A percentile compares a stretch with the other conserved stretches of the same genome.
phyloP scores from a whole-genome alignment of 2,329 filamentous ascomycete genomes.

The Dichotomopilus funicola region DNA sequence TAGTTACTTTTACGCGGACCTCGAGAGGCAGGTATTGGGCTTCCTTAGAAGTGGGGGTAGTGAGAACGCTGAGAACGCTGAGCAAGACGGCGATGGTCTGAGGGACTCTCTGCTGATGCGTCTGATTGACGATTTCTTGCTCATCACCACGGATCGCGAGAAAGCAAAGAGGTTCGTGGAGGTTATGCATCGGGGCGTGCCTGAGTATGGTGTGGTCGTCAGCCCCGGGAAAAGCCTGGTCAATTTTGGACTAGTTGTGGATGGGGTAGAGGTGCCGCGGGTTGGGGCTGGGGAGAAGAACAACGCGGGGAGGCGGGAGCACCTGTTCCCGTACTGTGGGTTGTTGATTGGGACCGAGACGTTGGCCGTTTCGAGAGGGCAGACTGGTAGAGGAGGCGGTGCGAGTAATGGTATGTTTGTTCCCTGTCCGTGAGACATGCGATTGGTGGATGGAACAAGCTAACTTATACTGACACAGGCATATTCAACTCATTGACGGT shows the following conservation, averaged over 20 bases:
- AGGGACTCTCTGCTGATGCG: conserved; percentile 57
- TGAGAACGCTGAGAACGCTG: not conserved
- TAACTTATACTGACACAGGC: conserved; percentile 27
- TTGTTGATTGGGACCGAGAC: conserved; percentile 66
- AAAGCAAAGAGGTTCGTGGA: conserved; percentile 69
- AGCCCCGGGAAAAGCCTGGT: conserved; percentile 72
- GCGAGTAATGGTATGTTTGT: conserved; percentile 15
- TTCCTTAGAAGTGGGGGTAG: conserved; percentile 50
- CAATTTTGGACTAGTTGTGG: conserved; percentile 67
- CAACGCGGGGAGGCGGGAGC: too few species aligned
- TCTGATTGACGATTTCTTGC: conserved; percentile 86
- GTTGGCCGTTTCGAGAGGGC: conserved; percentile 65
- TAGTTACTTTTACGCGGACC: conserved; percentile 91
- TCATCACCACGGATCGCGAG: conserved; percentile 64
- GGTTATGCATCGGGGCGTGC: conserved; percentile 72
- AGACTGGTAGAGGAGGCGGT: conserved; percentile 46
- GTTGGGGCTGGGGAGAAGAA: conserved; percentile 28
- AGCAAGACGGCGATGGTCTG: conserved; percentile 13
- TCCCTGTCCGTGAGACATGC: not conserved
- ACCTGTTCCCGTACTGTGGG: conserved; percentile 83
- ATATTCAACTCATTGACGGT: conserved; percentile 71
- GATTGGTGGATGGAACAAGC: not conserved
- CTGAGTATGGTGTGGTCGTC: conserved; percentile 73
- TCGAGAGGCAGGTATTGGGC: conserved; percentile 52
- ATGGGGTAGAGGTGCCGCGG: conserved; percentile 45